Conservation (phyloP, 2,329 filamentous ascomycete genomes). For the Calonectria pseudoreteaudii region DNA sequence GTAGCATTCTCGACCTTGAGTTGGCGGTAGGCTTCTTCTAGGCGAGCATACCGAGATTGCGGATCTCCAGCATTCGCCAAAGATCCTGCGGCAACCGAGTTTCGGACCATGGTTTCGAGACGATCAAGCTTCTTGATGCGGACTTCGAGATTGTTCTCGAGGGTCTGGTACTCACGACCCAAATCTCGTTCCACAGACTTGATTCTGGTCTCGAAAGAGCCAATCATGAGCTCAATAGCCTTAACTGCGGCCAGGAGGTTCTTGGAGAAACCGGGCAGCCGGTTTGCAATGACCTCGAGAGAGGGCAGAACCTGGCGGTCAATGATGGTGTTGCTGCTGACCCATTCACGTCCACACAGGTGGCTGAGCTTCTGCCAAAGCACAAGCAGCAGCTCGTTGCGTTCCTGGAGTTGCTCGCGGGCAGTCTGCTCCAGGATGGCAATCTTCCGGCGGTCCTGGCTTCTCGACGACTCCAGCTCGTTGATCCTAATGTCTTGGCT, state of each 20-base stretch:
- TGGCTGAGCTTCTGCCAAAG: constrained; percentile 90
- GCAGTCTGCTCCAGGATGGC: constrained; percentile 81
- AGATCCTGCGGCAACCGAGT: constrained; percentile 65
- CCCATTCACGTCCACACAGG: constrained; percentile 92
- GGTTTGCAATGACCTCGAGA: constrained; percentile 85
- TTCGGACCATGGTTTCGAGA: constrained; percentile 83
- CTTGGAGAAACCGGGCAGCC: constrained; percentile 88
- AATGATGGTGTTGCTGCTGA: constrained; percentile 87
- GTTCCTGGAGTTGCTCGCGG: constrained; percentile 88
- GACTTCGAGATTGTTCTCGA: constrained; percentile 84
- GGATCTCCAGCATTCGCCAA: constrained; percentile 54
- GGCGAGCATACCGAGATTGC: constrained; percentile 60
- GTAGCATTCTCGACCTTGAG: constrained; percentile 77
- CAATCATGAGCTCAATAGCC: constrained; percentile 84
- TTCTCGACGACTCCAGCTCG: constrained; percentile 85
- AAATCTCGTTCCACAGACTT: constrained; percentile 88
- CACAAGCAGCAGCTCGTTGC: constrained; percentile 88
- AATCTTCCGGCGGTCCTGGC: constrained; percentile 82
- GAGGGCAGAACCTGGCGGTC: constrained; percentile 86
- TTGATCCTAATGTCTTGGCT: constrained; percentile 86
- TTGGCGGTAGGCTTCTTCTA: constrained; percentile 72
- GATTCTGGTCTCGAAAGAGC: constrained; percentile 82
- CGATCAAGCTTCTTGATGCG: constrained; percentile 88
- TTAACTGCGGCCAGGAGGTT: constrained; percentile 90
- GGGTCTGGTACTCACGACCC: constrained; percentile 88